Conservation (phyloP, 2,329 filamentous ascomycete genomes). For the Sclerotinia sclerotiorum region DNA sequence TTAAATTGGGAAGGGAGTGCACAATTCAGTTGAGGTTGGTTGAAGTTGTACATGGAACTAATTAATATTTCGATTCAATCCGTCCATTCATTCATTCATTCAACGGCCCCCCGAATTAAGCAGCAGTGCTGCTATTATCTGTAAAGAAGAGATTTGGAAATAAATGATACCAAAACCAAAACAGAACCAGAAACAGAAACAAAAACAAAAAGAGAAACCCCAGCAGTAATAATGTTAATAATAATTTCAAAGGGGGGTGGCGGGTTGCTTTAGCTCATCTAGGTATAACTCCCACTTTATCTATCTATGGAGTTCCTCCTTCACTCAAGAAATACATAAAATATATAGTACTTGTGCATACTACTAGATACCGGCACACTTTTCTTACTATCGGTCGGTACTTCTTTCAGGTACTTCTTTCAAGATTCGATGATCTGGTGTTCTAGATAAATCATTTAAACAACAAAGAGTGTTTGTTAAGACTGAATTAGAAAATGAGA, state of each 20-base stretch:
- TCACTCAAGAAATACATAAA: too few relatives aligned
- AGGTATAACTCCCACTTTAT: too few relatives aligned
- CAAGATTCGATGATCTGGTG: neutral
- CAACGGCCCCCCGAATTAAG: neutral
- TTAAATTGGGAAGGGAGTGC: neutral
- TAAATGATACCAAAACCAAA: neutral
- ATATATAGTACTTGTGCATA: too few relatives aligned
- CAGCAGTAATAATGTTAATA: too few relatives aligned
- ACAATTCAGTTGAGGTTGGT: conserved; percentile 3
- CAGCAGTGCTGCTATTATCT: neutral
- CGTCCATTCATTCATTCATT: neutral
- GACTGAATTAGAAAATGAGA: too few relatives aligned
- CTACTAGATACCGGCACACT: too few relatives aligned
- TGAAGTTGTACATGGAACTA: neutral
- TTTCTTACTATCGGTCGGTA: neutral
- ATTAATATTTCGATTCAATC: conserved; percentile 5
- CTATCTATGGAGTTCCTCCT: too few relatives aligned
- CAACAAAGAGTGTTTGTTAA: neutral
- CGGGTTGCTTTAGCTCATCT: too few relatives aligned
- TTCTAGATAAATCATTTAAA: neutral
- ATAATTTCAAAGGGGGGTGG: too few relatives aligned
- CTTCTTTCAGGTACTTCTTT: neutral
- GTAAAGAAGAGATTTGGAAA: neutral
- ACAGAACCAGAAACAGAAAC: neutral
- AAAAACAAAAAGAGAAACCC: too few relatives aligned